phyloP scores from a whole-genome alignment of 1,284 basidiomycete genomes.

The Serendipita sp. region DNA sequence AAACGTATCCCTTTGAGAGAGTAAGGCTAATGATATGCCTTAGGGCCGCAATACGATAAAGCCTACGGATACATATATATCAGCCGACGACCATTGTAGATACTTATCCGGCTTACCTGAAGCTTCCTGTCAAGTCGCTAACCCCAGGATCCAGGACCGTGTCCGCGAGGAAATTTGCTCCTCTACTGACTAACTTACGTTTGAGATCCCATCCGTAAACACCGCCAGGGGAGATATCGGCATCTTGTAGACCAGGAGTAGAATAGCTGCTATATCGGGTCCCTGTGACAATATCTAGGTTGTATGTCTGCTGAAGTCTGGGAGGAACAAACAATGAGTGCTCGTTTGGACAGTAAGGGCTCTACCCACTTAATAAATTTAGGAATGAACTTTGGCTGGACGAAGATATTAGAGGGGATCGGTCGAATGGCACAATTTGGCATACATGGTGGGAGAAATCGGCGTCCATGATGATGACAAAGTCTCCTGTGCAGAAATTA shows the following conservation, averaged over 20 bases:
- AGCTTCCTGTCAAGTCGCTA: slow-evolving; percentile 76
- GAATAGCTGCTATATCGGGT: slow-evolving; percentile 66
- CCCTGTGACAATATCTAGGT: slow-evolving; percentile 81
- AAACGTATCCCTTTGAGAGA: slow-evolving; percentile 80
- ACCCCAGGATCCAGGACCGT: slow-evolving; percentile 72
- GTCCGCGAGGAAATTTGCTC: slow-evolving; percentile 76
- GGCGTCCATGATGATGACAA: slow-evolving; percentile 93
- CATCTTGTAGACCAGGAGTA: slow-evolving; percentile 28
- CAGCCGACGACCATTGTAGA: background rate
- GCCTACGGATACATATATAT: slow-evolving; percentile 25
- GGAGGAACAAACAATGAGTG: slow-evolving; percentile 10
- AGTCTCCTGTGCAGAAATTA: slow-evolving; percentile 79
- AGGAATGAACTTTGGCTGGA: slow-evolving; percentile 78
- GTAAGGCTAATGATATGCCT: slow-evolving; percentile 71
- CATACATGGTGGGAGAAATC: slow-evolving; percentile 88
- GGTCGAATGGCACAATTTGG: slow-evolving; percentile 11
- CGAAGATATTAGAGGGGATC: background rate
- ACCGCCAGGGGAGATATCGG: slow-evolving; percentile 51
- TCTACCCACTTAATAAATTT: slow-evolving; percentile 60
- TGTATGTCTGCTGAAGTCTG: slow-evolving; percentile 64
- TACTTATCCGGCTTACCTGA: slow-evolving; percentile 41
- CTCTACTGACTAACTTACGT: slow-evolving; percentile 71
- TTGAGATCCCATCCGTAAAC: slow-evolving; percentile 84
- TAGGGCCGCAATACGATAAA: slow-evolving; percentile 67
- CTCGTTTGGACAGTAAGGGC: slow-evolving; percentile 5